Percentiles rank a stretch among this genome's conserved stretches.
These are phyloP conservation scores for Acanthamoeba lenticulata DNA, from an alignment of 208 protist species.

Conservation along the genomic window DNA sequence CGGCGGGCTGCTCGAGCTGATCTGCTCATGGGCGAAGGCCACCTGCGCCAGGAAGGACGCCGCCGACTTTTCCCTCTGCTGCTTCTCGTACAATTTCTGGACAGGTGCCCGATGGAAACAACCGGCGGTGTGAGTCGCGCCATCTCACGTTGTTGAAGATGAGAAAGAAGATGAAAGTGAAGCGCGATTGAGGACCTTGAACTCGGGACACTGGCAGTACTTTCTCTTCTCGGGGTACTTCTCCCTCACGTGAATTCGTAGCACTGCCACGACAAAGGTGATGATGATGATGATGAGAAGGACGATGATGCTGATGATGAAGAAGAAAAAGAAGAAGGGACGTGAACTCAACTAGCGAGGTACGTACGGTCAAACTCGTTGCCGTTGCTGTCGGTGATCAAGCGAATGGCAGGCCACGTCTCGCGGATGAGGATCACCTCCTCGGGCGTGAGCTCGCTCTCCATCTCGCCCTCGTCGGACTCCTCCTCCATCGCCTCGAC, in stretches of 20 bases:
- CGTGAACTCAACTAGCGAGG: neutral
- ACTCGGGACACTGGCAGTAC: neutral
- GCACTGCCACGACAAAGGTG: neutral
- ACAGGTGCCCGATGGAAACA: neutral
- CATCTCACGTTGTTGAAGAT: no score
- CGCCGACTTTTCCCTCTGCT: neutral
- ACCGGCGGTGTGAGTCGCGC: no score
- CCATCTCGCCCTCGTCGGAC: neutral
- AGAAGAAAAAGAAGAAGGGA: neutral
- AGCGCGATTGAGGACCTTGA: neutral
- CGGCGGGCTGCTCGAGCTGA: neutral
- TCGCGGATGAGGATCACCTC: slow-evolving; percentile 46
- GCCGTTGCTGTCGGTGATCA: neutral
- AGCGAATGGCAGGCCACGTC: neutral
- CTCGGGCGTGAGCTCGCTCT: neutral
- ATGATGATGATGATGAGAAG: neutral
- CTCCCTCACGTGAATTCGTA: slow-evolving; percentile 36
- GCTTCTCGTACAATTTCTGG: neutral
- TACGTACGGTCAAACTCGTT: slow-evolving; percentile 41
- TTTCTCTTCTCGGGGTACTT: slow-evolving; percentile 44
- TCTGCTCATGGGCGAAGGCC: neutral
- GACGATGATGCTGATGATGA: neutral
- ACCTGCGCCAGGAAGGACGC: neutral
- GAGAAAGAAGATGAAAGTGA: no score
- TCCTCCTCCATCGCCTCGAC: neutral